Base-by-base conservation (phyloP, 768 basidiomycete species). In the Rhodotorula taiwanensis region DNA sequence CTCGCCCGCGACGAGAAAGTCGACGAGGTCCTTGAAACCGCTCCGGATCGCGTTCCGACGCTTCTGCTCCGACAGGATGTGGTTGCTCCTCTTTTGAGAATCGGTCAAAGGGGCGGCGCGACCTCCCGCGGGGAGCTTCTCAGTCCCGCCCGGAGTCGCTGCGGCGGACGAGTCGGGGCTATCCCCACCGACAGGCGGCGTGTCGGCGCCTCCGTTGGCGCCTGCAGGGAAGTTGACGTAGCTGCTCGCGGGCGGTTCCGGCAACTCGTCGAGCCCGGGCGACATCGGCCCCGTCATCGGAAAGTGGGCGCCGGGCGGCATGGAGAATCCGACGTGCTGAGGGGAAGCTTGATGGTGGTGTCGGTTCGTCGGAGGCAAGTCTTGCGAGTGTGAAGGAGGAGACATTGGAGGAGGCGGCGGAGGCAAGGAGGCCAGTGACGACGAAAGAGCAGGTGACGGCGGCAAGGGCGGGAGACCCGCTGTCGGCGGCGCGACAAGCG, bases 51-150 rank as follows among this genome's bases (percentile, higher is more conserved):
- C 87, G 72, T 93, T 93, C 15, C 91, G 84, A 13, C 91, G 87
- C 72, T 89, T 89, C 77, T 94, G 90, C 74, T 94, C 91, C 11
- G 88, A 90, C 82, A 89, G 85, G 79, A 94, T 92, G 78, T 94
- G 91, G 71, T 93, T 93, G 44, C 86, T 86, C 74, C 92, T 89
- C 75, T 93, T 93, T 79, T 92, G 88, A 4, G 86, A 84, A 0
- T 87, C 83, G 3, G 86, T 85, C 30, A 93, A 31, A 10, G 65
- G 51, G 13, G 50, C 30, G 1, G 5, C 31, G 25, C 21, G 20
- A 6, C 42, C 47, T 23, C n/a, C 33, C 36, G 16, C 16, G 31
- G 5, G 33, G n/a, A 14, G n/a, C n/a, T n/a, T n/a, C n/a, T n/a
- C 25, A 11, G 2, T 80, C 23, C 7, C 21, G 25, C 20, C 33